phyloP scores from a whole-genome alignment of 2,329 filamentous ascomycete species.

The Sarocladium oryzae region DNA sequence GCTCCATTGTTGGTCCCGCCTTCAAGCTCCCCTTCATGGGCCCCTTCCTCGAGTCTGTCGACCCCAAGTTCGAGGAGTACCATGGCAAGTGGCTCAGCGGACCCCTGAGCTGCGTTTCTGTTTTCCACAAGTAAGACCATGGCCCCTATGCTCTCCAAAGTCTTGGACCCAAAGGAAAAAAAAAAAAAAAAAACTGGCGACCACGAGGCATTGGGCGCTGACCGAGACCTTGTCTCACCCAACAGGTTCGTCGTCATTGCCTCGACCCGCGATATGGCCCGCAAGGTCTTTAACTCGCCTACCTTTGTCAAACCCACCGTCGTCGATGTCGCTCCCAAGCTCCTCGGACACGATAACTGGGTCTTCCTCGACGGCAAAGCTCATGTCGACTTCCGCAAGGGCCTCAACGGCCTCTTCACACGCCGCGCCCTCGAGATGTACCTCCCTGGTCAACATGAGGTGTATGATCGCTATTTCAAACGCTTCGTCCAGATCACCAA shows the following conservation, averaged over 20 bases:
- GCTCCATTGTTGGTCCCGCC: conserved; percentile 65
- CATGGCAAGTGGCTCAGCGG: conserved; percentile 88
- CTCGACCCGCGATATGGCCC: conserved; percentile 87
- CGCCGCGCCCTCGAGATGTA: conserved; percentile 81
- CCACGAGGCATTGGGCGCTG: background rate
- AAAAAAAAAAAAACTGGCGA: background rate
- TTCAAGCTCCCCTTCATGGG: conserved; percentile 85
- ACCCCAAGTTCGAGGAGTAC: conserved; percentile 89
- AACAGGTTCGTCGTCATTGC: conserved; percentile 91
- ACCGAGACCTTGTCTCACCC: background rate
- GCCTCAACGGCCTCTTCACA: conserved; percentile 90
- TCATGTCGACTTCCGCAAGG: conserved; percentile 96
- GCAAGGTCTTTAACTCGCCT: conserved; percentile 95
- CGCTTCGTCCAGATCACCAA: conserved; percentile 71
- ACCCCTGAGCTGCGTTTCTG: conserved; percentile 89
- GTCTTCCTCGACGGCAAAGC: conserved; percentile 93
- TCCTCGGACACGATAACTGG: conserved; percentile 89
- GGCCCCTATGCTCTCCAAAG: background rate
- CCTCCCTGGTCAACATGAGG: conserved; percentile 85
- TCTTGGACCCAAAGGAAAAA: no score
- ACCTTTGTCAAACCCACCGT: conserved; percentile 91
- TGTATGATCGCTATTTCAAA: conserved; percentile 82
- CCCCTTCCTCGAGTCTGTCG: conserved; percentile 87
- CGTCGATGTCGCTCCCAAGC: conserved; percentile 88
- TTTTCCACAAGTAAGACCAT: conserved; percentile 86